Evolutionary conservation across 305 asterid species (phyloP), one percentile per base, ranked within the genome.

Genomic region (Salvia sclarea): DNA sequence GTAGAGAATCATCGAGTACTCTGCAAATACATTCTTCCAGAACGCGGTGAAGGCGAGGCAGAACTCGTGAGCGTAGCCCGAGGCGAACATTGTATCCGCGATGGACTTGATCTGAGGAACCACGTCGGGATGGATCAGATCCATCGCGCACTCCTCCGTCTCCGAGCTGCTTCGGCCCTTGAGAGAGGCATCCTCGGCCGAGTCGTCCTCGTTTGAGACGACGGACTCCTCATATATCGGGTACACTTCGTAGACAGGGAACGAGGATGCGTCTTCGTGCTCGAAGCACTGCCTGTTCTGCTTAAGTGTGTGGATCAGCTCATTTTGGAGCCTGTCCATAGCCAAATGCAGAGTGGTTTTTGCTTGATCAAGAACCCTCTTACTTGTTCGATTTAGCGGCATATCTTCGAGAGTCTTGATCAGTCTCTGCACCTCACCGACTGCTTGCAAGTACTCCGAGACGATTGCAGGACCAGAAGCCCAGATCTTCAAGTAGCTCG

Each of bases 271-370:
- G 7, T 60, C 18, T 43, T 69, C 80, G 3, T 68, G 78, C 64
- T 74, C 83, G 41, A 80, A 76, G 16, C 75, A 78, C 8, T 49
- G 85, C 82, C 82, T 81, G 28, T 76, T 84, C 78, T 78, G 86
- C 20, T 40, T 66, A 49, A 89, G 90, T 43, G 76, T 82, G 17
- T 74, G 50, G 30, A 78, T 43, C 64, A 87, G 75, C 77, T 87
- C 92, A 24, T 70, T 82, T 41, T 87, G 83, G 63, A 89, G 87
- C 73, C 84, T 79, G 45, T 68, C 81, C 95, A 85, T 87, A 11
- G 88, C 90, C 62, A 57, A 68, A 33, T 85, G 92, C 80, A 82
- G 74, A 66, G 63, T 56, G 45, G 41, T 58, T 1, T 78, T 85
- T 22, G 92, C 83, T 63, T 67, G 79, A 67, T 81, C 80, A 25